These are phyloP conservation scores for Hymenoscyphus scutula DNA, from an alignment of 2,329 filamentous ascomycete genomes.

Conservation along the genomic window DNA sequence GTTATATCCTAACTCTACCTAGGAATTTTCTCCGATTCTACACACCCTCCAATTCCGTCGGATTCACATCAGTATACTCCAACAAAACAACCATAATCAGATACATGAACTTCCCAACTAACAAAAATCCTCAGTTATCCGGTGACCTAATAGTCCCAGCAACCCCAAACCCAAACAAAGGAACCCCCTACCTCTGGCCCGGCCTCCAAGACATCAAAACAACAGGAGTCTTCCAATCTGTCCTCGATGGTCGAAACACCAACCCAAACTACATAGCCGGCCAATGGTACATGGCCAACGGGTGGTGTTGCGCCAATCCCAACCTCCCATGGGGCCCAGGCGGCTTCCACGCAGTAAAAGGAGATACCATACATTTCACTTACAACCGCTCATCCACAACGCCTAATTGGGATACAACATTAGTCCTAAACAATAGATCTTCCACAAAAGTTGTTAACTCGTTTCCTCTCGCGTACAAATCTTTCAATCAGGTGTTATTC, in stretches of 20 bases:
- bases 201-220: background rate
- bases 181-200: background rate
- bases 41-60: background rate
- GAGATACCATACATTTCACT: background rate
- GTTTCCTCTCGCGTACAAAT: background rate
- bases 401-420: background rate
- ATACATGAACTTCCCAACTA: background rate
- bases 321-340: background rate
- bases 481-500: background rate
- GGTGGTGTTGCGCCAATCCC: background rate
- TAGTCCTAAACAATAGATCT: background rate
- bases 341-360: background rate
- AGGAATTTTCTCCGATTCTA: background rate
- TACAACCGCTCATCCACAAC: background rate
- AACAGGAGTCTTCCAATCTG: background rate
- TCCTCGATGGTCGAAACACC: background rate
- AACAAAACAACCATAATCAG: background rate
- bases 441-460: background rate
- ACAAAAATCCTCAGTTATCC: background rate
- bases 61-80: background rate
- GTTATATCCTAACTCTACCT: background rate
- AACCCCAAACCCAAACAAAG: background rate
- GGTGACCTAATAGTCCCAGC: background rate
- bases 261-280: background rate
- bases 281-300: background rate